These are phyloP conservation scores for Allium sativum DNA, from an alignment of 106 monocot genomes.

Conservation along the genomic window DNA sequence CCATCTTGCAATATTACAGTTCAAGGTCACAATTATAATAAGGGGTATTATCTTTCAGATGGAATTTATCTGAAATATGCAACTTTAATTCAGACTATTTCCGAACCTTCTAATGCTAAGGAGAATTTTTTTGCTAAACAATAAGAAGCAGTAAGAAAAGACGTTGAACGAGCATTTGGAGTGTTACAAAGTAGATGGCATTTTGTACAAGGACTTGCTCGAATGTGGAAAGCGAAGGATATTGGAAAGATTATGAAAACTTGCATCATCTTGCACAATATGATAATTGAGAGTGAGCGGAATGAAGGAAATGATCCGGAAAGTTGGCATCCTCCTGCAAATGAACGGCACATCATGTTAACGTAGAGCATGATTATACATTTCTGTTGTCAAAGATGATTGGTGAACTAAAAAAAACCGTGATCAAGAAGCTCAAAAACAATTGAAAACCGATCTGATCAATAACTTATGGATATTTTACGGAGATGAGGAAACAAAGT, in stretches of 20 bases:
- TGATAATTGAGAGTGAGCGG: background rate
- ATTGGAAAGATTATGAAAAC: constrained; percentile 1
- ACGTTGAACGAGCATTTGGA: background rate
- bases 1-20: background rate
- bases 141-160: too few species aligned
- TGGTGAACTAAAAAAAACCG: background rate
- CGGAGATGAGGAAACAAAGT: too few species aligned
- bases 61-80: background rate
- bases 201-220: background rate
- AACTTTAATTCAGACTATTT: too few species aligned
- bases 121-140: background rate
- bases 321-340: background rate
- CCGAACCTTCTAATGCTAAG: background rate
- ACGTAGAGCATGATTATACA: constrained; percentile 1
- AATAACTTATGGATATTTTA: background rate
- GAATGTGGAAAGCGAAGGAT: background rate
- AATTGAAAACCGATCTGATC: background rate
- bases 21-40: background rate
- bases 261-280: constrained; percentile 4
- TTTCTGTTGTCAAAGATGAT: background rate
- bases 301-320: background rate
- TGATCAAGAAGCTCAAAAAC: background rate
- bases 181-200: background rate
- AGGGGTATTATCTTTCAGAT: background rate
- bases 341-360: background rate